phyloP scores from a whole-genome alignment of 768 basidiomycete species.

The Hebeloma cylindrosporum region DNA sequence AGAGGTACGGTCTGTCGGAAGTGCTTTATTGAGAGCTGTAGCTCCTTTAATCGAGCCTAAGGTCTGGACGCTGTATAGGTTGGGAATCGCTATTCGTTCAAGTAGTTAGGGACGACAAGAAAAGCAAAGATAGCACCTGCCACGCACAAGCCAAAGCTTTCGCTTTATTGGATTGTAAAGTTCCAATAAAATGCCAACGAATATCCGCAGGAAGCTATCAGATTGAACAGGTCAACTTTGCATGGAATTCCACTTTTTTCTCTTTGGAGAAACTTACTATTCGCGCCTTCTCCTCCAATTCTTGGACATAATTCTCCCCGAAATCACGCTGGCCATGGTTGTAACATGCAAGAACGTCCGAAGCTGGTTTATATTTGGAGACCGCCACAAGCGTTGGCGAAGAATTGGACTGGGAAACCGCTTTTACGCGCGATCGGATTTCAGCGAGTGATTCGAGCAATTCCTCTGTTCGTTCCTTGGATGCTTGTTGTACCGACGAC shows the following conservation, averaged over 20 bases:
- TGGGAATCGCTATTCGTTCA: conserved; percentile 68
- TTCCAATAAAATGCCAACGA: conserved; percentile 96
- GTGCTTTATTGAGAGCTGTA: conserved; percentile 70
- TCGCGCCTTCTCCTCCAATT: conserved; percentile 83
- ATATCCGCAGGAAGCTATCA: conserved; percentile 82
- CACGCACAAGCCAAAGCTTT: conserved; percentile 79
- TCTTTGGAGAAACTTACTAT: conserved; percentile 61
- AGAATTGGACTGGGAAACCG: conserved; percentile 28
- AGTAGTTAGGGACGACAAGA: neutral
- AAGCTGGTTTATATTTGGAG: conserved; percentile 89
- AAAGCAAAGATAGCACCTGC: neutral
- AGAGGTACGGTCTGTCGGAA: conserved; percentile 51
- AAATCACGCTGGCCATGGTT: conserved; percentile 85
- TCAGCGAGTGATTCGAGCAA: conserved; percentile 53
- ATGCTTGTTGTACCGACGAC: conserved; percentile 17
- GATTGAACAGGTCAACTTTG: neutral
- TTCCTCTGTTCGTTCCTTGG: conserved; percentile 49
- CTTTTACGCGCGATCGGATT: conserved; percentile 48
- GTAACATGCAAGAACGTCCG: conserved; percentile 84
- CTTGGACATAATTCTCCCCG: conserved; percentile 97
- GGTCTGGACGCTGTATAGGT: conserved; percentile 86
- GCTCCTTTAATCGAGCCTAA: conserved; percentile 82
- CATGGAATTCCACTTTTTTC: neutral
- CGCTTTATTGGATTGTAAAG: conserved; percentile 90
- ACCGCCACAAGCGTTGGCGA: conserved; percentile 72